Evolutionary conservation across 139 green algal genomes (phyloP).

Genomic region (Zygnema cylindricum): DNA sequence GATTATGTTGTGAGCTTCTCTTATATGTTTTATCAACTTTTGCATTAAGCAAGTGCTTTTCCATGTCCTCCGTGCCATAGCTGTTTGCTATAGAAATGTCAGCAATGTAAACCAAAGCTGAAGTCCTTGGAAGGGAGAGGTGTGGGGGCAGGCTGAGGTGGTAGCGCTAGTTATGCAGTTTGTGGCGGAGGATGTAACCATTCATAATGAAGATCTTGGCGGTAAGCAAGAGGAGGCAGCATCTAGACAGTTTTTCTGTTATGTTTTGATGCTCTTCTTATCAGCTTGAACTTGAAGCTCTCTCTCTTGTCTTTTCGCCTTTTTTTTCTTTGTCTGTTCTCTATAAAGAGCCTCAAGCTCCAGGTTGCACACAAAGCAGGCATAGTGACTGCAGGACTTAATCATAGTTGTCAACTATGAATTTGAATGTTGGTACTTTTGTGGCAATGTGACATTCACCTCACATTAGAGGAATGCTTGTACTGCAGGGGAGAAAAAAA

Average conservation of each 20-base stretch:
- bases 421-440: too few species aligned
- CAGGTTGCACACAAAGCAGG: too few species aligned
- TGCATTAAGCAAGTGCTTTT: background rate
- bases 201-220: slow-evolving; percentile 50
- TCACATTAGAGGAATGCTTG: background rate
- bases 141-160: slow-evolving; percentile 44
- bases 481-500: background rate
- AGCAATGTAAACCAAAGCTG: background rate
- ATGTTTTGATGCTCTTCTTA: background rate
- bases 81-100: background rate
- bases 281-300: too few species aligned
- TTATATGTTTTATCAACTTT: background rate
- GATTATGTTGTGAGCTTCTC: background rate
- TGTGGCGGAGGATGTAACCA: slow-evolving; percentile 45
- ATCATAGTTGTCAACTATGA: too few species aligned
- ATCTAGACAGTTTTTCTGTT: too few species aligned
- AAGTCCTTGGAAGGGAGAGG: background rate
- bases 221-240: slow-evolving; percentile 31
- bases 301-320: too few species aligned
- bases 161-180: slow-evolving; percentile 50
- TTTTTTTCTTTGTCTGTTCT: too few species aligned
- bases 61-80: background rate
- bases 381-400: too few species aligned
- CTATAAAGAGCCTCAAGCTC: too few species aligned
- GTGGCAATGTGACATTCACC: too few species aligned